A percentile compares a stretch with the other conserved stretches of the same genome.
Evolutionary conservation across 2,329 filamentous ascomycete species (phyloP).

Genomic region (Biscogniauxia marginata): DNA sequence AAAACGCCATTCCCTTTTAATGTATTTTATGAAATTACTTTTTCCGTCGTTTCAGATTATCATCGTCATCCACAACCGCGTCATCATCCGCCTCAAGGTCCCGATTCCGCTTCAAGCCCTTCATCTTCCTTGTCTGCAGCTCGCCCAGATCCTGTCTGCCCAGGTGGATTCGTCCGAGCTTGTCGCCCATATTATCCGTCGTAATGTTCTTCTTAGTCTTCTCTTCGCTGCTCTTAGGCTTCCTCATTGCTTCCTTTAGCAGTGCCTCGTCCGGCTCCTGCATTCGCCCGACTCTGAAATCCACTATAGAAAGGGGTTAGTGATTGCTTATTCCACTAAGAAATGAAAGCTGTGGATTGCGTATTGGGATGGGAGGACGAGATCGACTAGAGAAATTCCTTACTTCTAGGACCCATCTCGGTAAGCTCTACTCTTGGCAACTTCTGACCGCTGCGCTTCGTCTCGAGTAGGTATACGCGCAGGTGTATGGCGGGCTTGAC

Average conservation of each 20-base stretch:
- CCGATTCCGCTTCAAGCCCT: conserved; percentile 86
- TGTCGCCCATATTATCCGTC: conserved; percentile 90
- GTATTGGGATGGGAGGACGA: too few species aligned
- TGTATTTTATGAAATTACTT: conserved; percentile 22
- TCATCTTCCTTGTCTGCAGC: conserved; percentile 98
- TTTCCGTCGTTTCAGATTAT: conserved; percentile 39
- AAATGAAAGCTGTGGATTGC: too few species aligned
- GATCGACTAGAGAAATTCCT: background rate
- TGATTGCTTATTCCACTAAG: too few species aligned
- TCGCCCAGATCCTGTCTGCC: conserved; percentile 84
- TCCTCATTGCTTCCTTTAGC: conserved; percentile 89
- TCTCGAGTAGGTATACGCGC: conserved; percentile 81
- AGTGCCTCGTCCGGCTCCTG: conserved; percentile 74
- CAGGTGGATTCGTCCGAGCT: conserved; percentile 89
- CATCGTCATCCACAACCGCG: conserved; percentile 43
- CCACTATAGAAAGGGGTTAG: conserved; percentile 12
- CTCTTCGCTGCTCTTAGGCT: conserved; percentile 72
- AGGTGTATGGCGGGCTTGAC: conserved; percentile 61
- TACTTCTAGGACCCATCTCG: conserved; percentile 88
- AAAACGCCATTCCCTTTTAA: conserved; percentile 8
- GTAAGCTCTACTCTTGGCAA: conserved; percentile 90
- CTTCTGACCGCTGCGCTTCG: conserved; percentile 81
- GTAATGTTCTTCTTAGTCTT: conserved; percentile 94
- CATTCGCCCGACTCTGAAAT: conserved; percentile 75
- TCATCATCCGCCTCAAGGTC: conserved; percentile 58